These are phyloP conservation scores for Suillus subalutaceus DNA, from an alignment of 768 basidiomycete species.

Conservation along the genomic window DNA sequence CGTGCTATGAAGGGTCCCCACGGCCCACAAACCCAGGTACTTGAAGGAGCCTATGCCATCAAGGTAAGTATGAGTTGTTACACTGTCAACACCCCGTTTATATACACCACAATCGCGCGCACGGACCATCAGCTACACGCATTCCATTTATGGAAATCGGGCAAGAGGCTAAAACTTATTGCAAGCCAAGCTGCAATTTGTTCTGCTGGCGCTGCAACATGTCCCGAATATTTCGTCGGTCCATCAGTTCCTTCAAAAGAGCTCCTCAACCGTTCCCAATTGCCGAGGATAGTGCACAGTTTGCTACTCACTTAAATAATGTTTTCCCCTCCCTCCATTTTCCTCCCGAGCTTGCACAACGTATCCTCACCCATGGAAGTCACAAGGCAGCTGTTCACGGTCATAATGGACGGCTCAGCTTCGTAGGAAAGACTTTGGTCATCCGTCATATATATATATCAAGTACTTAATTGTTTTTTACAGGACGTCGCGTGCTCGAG, in stretches of 20 bases:
- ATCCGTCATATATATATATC: neutral
- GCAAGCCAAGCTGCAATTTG: neutral
- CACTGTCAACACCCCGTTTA: neutral
- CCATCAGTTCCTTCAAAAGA: conserved; percentile 5
- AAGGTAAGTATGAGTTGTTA: conserved; percentile 57
- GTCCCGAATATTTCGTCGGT: conserved; percentile 7
- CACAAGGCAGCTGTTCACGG: conserved; percentile 66
- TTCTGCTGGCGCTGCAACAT: neutral
- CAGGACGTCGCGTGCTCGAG: conserved; percentile 78
- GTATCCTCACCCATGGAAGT: conserved; percentile 79
- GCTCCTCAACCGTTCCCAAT: neutral
- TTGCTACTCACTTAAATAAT: conserved; percentile 59
- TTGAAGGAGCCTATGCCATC: conserved; percentile 62
- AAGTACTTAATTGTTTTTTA: neutral
- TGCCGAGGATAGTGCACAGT: conserved; percentile 24
- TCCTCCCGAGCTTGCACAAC: conserved; percentile 67
- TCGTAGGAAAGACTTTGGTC: conserved; percentile 60
- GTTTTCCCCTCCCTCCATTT: conserved; percentile 72
- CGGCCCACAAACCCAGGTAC: conserved; percentile 57
- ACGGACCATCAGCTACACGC: conserved; percentile 24
- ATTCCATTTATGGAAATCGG: neutral
- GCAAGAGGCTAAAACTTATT: neutral
- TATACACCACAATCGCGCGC: conserved; percentile 18
- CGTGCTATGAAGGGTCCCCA: conserved; percentile 57
- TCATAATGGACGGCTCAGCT: conserved; percentile 72